Base-by-base conservation (phyloP, 2,329 filamentous ascomycete species). In the Colletotrichum sp. region DNA sequence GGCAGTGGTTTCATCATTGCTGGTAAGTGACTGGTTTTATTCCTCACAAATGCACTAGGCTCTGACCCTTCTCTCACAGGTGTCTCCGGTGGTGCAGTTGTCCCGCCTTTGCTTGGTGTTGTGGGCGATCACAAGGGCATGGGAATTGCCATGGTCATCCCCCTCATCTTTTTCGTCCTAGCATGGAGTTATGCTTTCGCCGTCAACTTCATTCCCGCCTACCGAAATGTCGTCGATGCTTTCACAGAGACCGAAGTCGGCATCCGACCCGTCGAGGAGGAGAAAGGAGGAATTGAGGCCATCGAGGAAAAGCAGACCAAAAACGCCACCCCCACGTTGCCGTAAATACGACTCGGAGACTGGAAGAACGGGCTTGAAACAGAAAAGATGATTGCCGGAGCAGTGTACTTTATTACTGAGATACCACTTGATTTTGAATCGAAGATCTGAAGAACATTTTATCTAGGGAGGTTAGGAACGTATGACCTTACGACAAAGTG, bases 51-150 rank as follows among this genome's bases (percentile, higher is more conserved):
- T 26, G 10, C 16, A 28, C 26, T 94, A 94, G 3, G 88, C 96
- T 94, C 96, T 94, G 82, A 92, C 95, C n/a, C n/a, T 21, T 52
- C 3, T 93, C 88, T 4, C 18, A 9, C 13, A 6, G 94, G 93
- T 78, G 93, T 96, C 1, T 88, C 90, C 18, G 94, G 95, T 16
- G 95, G 95, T 73, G 94, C 95, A 4, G 89, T 91, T 36, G 93
- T 96, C 9, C 95, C 95, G 1, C 93, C 95, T 0, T 87, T 96
- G 36, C 90, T 93, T 3, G 94, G 94, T 39, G 90, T 89, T 10
- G 93, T 92, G 2, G 91, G 93, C 75, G 85, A 89, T 57, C 93
- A 92, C 4, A 67, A 48, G 39, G 57, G 24, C 57, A 77, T 77
- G 77, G 90, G 89, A 0, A 85, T 90, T 52, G 90, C 92, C 7